Evolutionary conservation across 371 early-diverging fungal genomes (phyloP).

Genomic region (Syncephalis fuscata): DNA sequence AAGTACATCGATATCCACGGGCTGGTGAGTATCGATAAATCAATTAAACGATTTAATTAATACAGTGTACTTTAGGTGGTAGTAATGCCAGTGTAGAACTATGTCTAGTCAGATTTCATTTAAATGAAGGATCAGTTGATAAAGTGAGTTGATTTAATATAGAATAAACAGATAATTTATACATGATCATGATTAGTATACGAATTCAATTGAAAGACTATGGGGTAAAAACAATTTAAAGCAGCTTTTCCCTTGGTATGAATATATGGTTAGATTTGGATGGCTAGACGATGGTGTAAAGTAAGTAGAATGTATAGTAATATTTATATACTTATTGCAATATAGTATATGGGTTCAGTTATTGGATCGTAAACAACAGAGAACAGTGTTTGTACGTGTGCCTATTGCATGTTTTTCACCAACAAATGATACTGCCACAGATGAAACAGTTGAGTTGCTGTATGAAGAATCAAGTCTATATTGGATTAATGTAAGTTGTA

Average conservation of each 20-base stretch:
- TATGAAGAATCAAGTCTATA: slow-evolving; percentile 32
- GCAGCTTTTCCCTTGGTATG: slow-evolving; percentile 46
- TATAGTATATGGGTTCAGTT: slow-evolving; percentile 52
- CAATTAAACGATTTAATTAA: too few relatives aligned
- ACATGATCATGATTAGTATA: slow-evolving; percentile 1
- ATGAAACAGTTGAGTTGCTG: slow-evolving; percentile 22
- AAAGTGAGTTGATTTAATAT: too few relatives aligned
- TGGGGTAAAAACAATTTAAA: slow-evolving; percentile 23
- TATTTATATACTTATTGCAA: neutral
- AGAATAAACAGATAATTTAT: slow-evolving; percentile 1
- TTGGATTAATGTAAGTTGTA: slow-evolving; percentile 47
- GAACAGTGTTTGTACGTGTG: slow-evolving; percentile 27
- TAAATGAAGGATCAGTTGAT: too few relatives aligned
- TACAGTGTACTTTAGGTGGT: too few relatives aligned
- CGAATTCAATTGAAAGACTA: slow-evolving; percentile 12
- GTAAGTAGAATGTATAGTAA: slow-evolving; percentile 9
- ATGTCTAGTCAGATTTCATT: too few relatives aligned
- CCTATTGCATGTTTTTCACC: slow-evolving; percentile 21
- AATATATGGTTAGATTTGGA: slow-evolving; percentile 59
- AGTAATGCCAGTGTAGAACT: too few relatives aligned
- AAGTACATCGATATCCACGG: neutral
- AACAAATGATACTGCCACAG: neutral
- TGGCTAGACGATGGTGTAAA: slow-evolving; percentile 48
- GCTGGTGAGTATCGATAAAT: slow-evolving; percentile 15
- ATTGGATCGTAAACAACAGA: slow-evolving; percentile 41